phyloP scores from a whole-genome alignment of 768 basidiomycete genomes.

The Rhodotorula diobovata region DNA sequence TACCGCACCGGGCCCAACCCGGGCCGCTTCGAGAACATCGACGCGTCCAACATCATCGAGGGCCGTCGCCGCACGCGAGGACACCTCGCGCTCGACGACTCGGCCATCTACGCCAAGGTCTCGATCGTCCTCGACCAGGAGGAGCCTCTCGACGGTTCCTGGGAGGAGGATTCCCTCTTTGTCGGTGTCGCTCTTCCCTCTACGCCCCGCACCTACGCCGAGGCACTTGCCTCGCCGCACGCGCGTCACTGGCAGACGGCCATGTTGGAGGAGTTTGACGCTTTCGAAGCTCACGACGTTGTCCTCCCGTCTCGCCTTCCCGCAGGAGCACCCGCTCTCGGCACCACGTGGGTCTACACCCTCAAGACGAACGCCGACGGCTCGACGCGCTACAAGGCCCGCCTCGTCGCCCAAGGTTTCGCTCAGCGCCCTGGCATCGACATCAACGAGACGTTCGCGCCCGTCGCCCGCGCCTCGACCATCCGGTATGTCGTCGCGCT shows the following conservation, averaged over 20 bases:
- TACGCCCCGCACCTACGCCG: neutral
- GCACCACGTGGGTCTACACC: constrained; percentile 1
- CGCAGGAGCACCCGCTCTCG: neutral
- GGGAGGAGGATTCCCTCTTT: constrained; percentile 8
- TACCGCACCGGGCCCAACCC: neutral
- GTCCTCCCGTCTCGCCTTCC: constrained; percentile 11
- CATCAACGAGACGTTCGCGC: constrained; percentile 44
- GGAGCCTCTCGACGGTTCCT: neutral
- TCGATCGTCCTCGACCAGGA: neutral
- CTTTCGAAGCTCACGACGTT: constrained; percentile 7
- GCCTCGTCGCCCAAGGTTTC: constrained; percentile 46
- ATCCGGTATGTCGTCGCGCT: constrained; percentile 1
- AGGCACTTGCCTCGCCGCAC: constrained; percentile 7
- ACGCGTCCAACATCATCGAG: constrained; percentile 9
- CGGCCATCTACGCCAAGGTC: neutral
- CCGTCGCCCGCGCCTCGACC: neutral
- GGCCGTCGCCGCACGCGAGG: neutral
- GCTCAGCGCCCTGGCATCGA: constrained; percentile 47
- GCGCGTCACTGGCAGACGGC: constrained; percentile 2
- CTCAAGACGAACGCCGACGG: constrained; percentile 5
- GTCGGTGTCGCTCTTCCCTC: neutral
- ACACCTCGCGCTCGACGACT: neutral
- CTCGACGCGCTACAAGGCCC: constrained; percentile 41
- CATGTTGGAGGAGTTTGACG: constrained; percentile 1
- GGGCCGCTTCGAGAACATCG: constrained; percentile 1